Evolutionary conservation across 352 stramenopile genomes (phyloP), one percentile per base, ranked within the genome.

Genomic region (Achlya hypogyna): DNA sequence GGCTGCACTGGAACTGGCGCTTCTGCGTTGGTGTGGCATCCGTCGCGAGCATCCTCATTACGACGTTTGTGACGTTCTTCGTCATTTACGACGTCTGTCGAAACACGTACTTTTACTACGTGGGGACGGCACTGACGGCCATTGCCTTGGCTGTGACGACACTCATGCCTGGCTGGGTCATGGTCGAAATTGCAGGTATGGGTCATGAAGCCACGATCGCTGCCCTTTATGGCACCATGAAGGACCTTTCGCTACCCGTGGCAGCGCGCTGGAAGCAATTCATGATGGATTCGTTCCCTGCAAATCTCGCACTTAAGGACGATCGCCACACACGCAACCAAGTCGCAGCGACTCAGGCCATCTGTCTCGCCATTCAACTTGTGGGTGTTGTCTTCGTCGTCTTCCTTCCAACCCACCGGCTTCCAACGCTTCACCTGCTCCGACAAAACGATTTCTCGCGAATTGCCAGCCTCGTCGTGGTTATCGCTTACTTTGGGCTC

Each of bases 1-100:
- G 79, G 0, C 65, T 84, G 0, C 47, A 72, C 20, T 88, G 78
- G 79, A 83, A 86, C 62, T 88, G 79, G 79, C 78, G 72, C 25
- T 62, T n/a, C 12, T 45, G 38, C 38, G 38, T 45, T 1, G 38
- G 38, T 45, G n/a, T 45, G 2, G 38, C 38, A 18, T 45, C 71
- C 14, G 35, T 74, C n/a, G 81, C 72, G 2, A 71, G 80, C 40
- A 65, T 82, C 42, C 68, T 71, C 5, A 71, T 71, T 2, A 66
- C 84, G 25, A 14, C 71, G 0, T 71, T 79, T 1, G 79, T 84
- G 23, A 72, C 65, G 12, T 62, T 81, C 28, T 78, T 82, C 71
- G 84, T 75, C 5, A 75, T 75, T 1, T 87, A 75, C 73, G 65
- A 79, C 28, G 53, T 87, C n/a, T 59, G 78, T 35, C 77, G 78